These are phyloP conservation scores for Pseudophaeomoniella oleicola DNA, from an alignment of 2,329 filamentous ascomycete species.

Conservation along the genomic window DNA sequence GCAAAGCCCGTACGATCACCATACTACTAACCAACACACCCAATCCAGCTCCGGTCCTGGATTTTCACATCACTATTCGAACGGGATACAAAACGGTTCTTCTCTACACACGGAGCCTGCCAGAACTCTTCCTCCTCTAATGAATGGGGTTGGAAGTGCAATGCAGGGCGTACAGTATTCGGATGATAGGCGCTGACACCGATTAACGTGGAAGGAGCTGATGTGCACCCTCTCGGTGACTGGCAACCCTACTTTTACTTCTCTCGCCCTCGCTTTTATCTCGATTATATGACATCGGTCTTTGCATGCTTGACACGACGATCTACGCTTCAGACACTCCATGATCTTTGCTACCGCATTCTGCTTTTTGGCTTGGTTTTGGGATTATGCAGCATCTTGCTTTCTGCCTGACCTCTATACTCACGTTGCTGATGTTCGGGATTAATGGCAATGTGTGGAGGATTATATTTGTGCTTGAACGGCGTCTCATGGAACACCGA, in stretches of 20 bases:
- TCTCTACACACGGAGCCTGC: constrained; percentile 23
- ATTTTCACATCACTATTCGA: constrained; percentile 8
- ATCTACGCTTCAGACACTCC: no score
- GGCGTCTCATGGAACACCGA: no score
- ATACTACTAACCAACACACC: constrained; percentile 18
- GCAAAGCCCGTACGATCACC: constrained; percentile 15
- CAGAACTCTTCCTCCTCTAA: constrained; percentile 30
- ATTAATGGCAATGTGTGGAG: no score
- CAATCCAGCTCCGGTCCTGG: constrained; percentile 15
- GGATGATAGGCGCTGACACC: constrained; percentile 31
- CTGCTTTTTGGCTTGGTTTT: no score
- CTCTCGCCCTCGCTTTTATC: no score
- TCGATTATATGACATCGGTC: constrained; percentile 4
- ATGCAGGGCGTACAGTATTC: constrained; percentile 38
- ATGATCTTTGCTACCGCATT: no score
- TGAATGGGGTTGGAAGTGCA: constrained; percentile 21
- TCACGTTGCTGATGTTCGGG: no score
- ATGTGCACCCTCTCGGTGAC: constrained; percentile 5
- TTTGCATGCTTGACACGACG: not conserved
- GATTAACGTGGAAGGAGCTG: constrained; percentile 5
- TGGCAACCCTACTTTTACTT: no score
- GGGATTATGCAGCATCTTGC: no score
- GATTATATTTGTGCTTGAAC: no score
- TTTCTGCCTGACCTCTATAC: no score
- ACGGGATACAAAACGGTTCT: constrained; percentile 8